Base-by-base conservation (phyloP, 257 asterid genomes). In the Salvia hispanica region DNA sequence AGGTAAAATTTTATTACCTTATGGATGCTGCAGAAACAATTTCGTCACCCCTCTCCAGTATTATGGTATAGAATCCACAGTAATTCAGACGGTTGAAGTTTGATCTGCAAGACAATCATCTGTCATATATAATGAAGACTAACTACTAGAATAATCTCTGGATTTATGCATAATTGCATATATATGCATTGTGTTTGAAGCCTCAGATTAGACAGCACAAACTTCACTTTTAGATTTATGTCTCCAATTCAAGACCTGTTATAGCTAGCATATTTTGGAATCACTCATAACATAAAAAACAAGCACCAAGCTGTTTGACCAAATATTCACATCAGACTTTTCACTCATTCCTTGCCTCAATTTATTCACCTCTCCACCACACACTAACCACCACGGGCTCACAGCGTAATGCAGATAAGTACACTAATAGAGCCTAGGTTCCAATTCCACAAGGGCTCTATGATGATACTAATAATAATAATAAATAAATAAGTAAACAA, bases 41-140 rank as follows among this genome's bases (percentile, higher is more conserved):
- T 77, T 92, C 98, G 70, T 92, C 98, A 0, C 98, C 96, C 74
- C 86, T 86, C 82, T 92, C 98, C 95, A 92, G 76, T 78, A 92
- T 77, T 78, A 82, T 85, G 2, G 96, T 80, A 75, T 87, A 89
- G 83, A 92, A 92, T 70, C 95, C 90, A 72, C 76, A 36, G 74
- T 74, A 92, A 74, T 89, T 82, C 85, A 92, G 75, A 37, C 98
- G 92, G 50, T 80, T 85, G 80, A 87, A 92, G 73, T 91, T 91
- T 59, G 97, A 82, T 61, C 97, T 91, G 50, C 70, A 74, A 68
- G 54, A 66, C 21, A 64, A 67, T 69, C 52, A 45, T 58, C n/a
- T 58, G 62, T 72, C 40, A 67, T 52, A 64, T 67, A 18, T 42
- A 73, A 61, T 39, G 46, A 13, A 46, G 18, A 58, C 53, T 40